Conservation (phyloP, 1,284 basidiomycete species). For the Malassezia furfur region DNA sequence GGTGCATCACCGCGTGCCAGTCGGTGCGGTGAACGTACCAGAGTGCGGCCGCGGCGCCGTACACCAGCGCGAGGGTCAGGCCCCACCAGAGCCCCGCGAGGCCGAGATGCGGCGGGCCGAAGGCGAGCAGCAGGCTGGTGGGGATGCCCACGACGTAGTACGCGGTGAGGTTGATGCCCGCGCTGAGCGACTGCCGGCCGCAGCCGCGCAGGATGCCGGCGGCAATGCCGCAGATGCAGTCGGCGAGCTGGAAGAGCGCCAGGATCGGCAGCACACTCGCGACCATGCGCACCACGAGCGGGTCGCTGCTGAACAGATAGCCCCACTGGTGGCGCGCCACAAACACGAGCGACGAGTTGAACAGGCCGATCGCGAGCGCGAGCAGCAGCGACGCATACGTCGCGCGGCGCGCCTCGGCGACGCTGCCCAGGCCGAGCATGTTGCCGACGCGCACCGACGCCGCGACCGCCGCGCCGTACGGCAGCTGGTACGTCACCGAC, state of each 20-base stretch:
- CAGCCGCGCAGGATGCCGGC: slow-evolving; percentile 67
- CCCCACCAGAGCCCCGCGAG: slow-evolving; percentile 52
- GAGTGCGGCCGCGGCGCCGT: slow-evolving; percentile 35
- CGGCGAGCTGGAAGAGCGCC: slow-evolving; percentile 59
- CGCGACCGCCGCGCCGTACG: slow-evolving; percentile 69
- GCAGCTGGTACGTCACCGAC: slow-evolving; percentile 71
- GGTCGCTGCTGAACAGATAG: slow-evolving; percentile 74
- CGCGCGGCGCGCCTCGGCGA: slow-evolving; percentile 43
- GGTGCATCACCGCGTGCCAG: slow-evolving; percentile 11
- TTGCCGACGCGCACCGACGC: slow-evolving; percentile 64
- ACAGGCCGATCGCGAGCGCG: slow-evolving; percentile 19
- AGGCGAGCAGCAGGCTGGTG: slow-evolving; percentile 51
- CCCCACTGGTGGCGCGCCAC: slow-evolving; percentile 66
- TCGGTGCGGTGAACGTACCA: slow-evolving; percentile 13
- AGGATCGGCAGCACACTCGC: slow-evolving; percentile 63
- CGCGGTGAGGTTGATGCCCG: slow-evolving; percentile 51
- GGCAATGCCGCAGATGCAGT: slow-evolving; percentile 62
- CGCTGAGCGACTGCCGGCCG: slow-evolving; percentile 56
- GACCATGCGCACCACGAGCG: slow-evolving; percentile 61
- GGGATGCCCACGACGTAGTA: slow-evolving; percentile 53
- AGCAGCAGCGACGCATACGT: slow-evolving; percentile 36
- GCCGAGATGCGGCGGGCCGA: slow-evolving; percentile 45
- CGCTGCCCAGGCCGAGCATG: slow-evolving; percentile 51
- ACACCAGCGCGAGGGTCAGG: slow-evolving; percentile 50
- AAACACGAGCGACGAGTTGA: slow-evolving; percentile 60